Evolutionary conservation across 768 basidiomycete genomes (phyloP).

Genomic region (Tulasnella sp.): DNA sequence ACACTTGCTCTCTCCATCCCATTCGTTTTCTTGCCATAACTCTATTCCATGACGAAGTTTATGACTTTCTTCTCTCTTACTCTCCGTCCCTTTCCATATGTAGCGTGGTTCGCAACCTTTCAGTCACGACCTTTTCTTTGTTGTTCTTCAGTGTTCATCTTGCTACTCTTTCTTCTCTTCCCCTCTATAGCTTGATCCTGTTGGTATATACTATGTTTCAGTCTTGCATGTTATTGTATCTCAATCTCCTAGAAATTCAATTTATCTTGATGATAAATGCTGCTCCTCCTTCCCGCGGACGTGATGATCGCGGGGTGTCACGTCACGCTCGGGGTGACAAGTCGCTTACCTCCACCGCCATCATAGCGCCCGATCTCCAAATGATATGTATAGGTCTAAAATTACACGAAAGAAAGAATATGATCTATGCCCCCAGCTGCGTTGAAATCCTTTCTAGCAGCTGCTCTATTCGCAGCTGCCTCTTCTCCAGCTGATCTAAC

Average conservation of each 20-base stretch:
- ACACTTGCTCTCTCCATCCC: not conserved
- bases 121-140: not conserved
- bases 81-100: not conserved
- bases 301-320: slow-evolving; percentile 1
- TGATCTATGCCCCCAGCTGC: not conserved
- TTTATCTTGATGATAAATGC: not conserved
- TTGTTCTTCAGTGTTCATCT: not conserved
- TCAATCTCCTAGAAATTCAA: not conserved
- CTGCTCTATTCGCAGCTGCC: slow-evolving; percentile 39
- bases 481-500: slow-evolving; percentile 32
- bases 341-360: not conserved
- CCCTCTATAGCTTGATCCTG: not conserved
- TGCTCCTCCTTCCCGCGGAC: not conserved
- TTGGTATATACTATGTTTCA: not conserved
- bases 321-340: not conserved
- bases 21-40: not conserved
- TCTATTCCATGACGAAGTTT: not conserved
- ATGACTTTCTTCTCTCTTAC: not conserved
- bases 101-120: not conserved
- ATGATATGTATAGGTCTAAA: not conserved
- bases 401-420: too few relatives aligned
- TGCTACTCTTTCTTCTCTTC: not conserved
- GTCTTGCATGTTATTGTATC: not conserved
- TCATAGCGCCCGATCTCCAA: not conserved
- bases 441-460: slow-evolving; percentile 24